Percentiles rank a stretch among this genome's conserved stretches.
phyloP scores from a whole-genome alignment of 306 rosid species.

The Amphicarpaea edgeworthii region DNA sequence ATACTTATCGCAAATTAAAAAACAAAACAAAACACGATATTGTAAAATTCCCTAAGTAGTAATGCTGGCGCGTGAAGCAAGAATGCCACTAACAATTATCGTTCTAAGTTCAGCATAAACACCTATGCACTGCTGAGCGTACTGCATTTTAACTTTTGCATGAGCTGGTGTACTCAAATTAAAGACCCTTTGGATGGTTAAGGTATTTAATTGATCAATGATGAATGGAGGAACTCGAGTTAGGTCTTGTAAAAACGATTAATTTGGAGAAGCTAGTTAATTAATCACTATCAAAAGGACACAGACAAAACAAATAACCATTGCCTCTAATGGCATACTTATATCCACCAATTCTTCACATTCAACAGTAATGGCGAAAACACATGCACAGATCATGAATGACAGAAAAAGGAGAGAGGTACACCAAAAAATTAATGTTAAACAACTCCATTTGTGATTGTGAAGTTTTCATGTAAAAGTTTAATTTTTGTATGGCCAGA shows the following conservation, averaged over 20 bases:
- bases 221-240: background rate
- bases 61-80: constrained; percentile 48
- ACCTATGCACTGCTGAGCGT: constrained; percentile 24
- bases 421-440: background rate
- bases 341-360: background rate
- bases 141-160: constrained; percentile 31
- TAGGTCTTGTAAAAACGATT: background rate
- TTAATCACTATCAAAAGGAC: background rate
- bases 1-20: background rate
- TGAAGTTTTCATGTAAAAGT: background rate
- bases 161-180: background rate
- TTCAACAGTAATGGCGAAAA: background rate
- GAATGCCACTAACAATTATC: constrained; percentile 40
- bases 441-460: background rate
- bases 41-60: constrained; percentile 18
- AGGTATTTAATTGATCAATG: background rate
- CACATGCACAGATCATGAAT: background rate
- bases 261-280: background rate
- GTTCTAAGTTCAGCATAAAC: constrained; percentile 42
- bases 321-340: background rate
- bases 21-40: background rate
- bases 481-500: background rate
- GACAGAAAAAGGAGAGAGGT: background rate
- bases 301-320: background rate
- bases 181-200: background rate